A percentile compares a stretch with the other conserved stretches of the same genome.
Evolutionary conservation across 495 filamentous ascomycete species (phyloP).

Genomic region (Penicillium malachiteum): DNA sequence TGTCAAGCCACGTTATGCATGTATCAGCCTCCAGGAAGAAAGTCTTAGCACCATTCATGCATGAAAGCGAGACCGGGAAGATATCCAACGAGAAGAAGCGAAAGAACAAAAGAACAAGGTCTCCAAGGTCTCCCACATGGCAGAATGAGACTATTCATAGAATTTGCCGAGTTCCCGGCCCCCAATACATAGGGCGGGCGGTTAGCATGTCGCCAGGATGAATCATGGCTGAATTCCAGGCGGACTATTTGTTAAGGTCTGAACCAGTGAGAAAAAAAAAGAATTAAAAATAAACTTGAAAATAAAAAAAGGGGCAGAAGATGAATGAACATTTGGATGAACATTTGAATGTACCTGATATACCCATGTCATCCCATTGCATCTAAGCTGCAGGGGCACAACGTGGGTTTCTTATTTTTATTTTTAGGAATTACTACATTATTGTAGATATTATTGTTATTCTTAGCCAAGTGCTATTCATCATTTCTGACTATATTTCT

Average conservation of each 20-base stretch:
- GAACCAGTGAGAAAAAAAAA: not conserved
- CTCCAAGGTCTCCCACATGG: not conserved
- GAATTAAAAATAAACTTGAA: not conserved
- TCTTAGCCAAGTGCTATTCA: slow-evolving; percentile 3
- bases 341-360: no score
- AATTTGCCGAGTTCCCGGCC: not conserved
- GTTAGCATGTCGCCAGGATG: not conserved
- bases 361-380: not conserved
- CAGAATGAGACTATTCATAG: not conserved
- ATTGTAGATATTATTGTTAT: slow-evolving; percentile 2
- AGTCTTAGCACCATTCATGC: not conserved
- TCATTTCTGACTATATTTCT: no score
- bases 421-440: slow-evolving; percentile 9
- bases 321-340: no score
- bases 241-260: not conserved
- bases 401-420: slow-evolving; percentile 31
- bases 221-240: not conserved
- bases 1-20: not conserved
- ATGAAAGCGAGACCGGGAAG: not conserved
- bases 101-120: not conserved
- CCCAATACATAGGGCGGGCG: not conserved
- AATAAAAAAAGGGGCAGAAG: not conserved
- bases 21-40: no score
- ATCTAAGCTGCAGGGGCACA: slow-evolving; percentile 16
- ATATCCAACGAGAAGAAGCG: not conserved